Conservation (phyloP, 2,329 filamentous ascomycete genomes). For the Nemania sp. region DNA sequence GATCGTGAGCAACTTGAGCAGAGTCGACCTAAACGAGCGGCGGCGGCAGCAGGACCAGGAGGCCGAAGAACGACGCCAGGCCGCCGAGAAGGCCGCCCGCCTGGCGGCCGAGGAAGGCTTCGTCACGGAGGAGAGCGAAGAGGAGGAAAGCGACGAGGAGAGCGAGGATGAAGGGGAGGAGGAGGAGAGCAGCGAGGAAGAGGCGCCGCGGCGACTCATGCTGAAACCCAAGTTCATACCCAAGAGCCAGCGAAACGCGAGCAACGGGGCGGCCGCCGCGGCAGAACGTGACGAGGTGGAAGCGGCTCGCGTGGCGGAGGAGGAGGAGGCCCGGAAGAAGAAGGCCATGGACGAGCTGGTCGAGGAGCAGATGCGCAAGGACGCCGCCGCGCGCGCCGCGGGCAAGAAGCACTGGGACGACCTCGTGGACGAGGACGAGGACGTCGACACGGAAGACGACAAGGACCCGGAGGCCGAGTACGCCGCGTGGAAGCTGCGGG, state of each 20-base stretch:
- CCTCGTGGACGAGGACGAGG: slow-evolving; percentile 67
- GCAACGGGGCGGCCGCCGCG: slow-evolving; percentile 18
- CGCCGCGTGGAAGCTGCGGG: slow-evolving; percentile 91
- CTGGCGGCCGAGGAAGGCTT: slow-evolving; percentile 65
- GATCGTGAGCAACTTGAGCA: slow-evolving; percentile 57
- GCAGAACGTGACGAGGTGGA: slow-evolving; percentile 25
- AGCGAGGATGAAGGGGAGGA: slow-evolving; percentile 47
- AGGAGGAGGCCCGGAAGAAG: slow-evolving; percentile 61
- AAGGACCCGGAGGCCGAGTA: slow-evolving; percentile 85
- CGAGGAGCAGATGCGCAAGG: slow-evolving; percentile 85
- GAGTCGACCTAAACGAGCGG: slow-evolving; percentile 57
- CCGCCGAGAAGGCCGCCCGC: slow-evolving; percentile 55
- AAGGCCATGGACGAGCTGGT: slow-evolving; percentile 78
- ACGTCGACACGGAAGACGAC: slow-evolving; percentile 88
- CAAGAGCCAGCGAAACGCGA: slow-evolving; percentile 55
- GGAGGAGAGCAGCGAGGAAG: slow-evolving; percentile 57
- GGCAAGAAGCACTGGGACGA: slow-evolving; percentile 89
- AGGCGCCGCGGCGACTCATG: slow-evolving; percentile 63
- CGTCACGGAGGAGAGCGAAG: slow-evolving; percentile 58
- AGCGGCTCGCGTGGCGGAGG: slow-evolving; percentile 36
- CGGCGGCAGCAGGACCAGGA: slow-evolving; percentile 51
- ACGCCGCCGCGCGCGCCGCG: slow-evolving; percentile 73
- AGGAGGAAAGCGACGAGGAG: slow-evolving; percentile 40
- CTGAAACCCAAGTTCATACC: slow-evolving; percentile 67
- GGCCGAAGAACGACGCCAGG: slow-evolving; percentile 52